A percentile compares a stretch with the other conserved stretches of the same genome.
These are phyloP conservation scores for Suillus clintonianus DNA, from an alignment of 768 basidiomycete species.

Conservation along the genomic window DNA sequence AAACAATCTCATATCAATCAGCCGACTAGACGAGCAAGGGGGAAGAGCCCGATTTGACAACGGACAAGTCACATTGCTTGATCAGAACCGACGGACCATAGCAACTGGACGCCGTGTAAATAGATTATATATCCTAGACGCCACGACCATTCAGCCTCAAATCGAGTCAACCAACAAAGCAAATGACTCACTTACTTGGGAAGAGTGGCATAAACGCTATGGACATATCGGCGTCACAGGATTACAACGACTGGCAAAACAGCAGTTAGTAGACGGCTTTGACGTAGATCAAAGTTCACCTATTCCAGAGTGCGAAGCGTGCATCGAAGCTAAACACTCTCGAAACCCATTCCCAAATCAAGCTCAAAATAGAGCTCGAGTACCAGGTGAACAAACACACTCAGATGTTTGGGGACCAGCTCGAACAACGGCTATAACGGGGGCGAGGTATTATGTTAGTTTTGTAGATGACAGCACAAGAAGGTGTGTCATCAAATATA, in stretches of 20 bases:
- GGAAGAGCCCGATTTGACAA: not conserved
- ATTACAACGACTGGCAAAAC: not conserved
- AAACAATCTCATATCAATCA: constrained; percentile 6
- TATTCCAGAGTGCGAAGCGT: not conserved
- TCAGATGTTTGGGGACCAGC: constrained; percentile 29
- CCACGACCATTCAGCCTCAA: too few species aligned
- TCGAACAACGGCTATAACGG: constrained; percentile 13
- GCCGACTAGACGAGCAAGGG: not conserved
- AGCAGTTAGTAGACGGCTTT: not conserved
- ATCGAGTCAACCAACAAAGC: too few species aligned
- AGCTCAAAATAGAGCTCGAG: too few species aligned
- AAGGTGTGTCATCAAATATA: constrained; percentile 14
- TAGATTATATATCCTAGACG: too few species aligned
- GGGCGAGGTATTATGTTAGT: constrained; percentile 24
- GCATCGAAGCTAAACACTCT: constrained; percentile 2
- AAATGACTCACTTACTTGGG: too few species aligned
- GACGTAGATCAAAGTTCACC: not conserved
- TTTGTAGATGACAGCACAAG: constrained; percentile 19
- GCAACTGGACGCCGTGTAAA: too few species aligned
- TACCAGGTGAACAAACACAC: constrained; percentile 1
- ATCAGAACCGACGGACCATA: too few species aligned
- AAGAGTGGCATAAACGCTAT: not conserved
- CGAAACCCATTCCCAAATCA: not conserved
- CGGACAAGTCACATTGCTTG: too few species aligned
- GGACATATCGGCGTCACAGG: not conserved